These are phyloP conservation scores for Lagerstroemia fauriei DNA, from an alignment of 441 rosid species.

Conservation along the genomic window DNA sequence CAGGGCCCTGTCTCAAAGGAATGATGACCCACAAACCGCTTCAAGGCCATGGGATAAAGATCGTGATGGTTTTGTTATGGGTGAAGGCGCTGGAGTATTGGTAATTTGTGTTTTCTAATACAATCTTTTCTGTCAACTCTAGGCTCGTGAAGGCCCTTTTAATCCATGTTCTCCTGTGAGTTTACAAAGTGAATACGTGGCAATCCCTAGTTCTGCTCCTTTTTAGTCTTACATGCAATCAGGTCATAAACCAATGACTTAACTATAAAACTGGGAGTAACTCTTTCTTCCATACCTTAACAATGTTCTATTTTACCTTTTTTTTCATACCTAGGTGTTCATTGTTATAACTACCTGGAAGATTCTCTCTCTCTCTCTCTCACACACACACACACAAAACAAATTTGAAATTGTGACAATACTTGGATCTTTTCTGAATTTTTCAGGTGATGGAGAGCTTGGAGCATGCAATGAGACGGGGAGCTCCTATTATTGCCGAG, in stretches of 20 bases:
- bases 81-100: constrained; percentile 98
- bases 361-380: not conserved
- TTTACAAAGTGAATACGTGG: not conserved
- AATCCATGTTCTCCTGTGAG: not conserved
- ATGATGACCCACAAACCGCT: constrained; percentile 89
- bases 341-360: not conserved
- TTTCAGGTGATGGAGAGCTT: constrained; percentile 89
- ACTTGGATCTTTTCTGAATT: not conserved
- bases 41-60: constrained; percentile 97
- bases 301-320: not conserved
- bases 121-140: not conserved
- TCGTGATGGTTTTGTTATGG: constrained; percentile 96
- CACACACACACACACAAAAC: not conserved
- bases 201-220: not conserved
- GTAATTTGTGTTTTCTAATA: constrained; percentile 45
- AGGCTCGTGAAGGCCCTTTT: not conserved
- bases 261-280: not conserved
- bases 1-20: constrained; percentile 92
- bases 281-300: not conserved
- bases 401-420: not conserved
- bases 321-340: too few species aligned
- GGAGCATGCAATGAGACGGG: constrained; percentile 92
- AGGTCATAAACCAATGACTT: not conserved
- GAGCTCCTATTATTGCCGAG: constrained; percentile 89
- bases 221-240: not conserved